phyloP scores from a whole-genome alignment of 495 filamentous ascomycete species.

The Aspergillus indologenus region DNA sequence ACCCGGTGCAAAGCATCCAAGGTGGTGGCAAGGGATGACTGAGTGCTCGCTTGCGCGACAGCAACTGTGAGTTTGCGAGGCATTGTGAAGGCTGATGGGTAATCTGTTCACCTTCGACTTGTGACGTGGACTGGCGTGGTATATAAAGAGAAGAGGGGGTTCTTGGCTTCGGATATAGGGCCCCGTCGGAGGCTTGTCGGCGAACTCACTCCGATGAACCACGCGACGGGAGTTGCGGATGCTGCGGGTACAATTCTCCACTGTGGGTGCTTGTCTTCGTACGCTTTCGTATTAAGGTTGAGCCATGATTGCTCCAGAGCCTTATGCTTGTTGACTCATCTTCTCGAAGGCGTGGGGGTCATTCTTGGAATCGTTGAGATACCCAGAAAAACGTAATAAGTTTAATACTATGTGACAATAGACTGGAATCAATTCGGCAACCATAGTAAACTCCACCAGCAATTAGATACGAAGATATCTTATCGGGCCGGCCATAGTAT shows the following conservation, averaged over 20 bases:
- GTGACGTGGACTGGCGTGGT: not conserved
- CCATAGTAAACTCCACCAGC: not conserved
- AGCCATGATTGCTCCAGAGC: not conserved
- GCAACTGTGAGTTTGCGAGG: constrained; percentile 61
- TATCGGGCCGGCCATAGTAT: too few species aligned
- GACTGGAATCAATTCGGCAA: not conserved
- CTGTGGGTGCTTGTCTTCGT: too few species aligned
- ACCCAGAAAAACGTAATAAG: not conserved
- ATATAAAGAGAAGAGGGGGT: not conserved
- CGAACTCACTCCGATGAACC: not conserved
- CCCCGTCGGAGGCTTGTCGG: not conserved
- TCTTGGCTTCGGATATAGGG: not conserved
- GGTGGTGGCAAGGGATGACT: constrained; percentile 59
- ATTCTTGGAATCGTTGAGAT: not conserved
- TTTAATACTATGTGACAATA: not conserved
- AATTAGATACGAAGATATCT: too few species aligned
- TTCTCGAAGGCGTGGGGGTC: not conserved
- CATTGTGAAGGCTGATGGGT: constrained; percentile 23
- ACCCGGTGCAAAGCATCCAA: constrained; percentile 60
- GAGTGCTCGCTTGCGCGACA: constrained; percentile 74
- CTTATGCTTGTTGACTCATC: not conserved
- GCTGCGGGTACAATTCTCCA: not conserved
- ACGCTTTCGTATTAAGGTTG: not conserved
- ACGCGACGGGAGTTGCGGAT: not conserved
- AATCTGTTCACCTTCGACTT: not conserved